Conservation (phyloP, 2,329 filamentous ascomycete species). For the Trichocomaceae sp. region DNA sequence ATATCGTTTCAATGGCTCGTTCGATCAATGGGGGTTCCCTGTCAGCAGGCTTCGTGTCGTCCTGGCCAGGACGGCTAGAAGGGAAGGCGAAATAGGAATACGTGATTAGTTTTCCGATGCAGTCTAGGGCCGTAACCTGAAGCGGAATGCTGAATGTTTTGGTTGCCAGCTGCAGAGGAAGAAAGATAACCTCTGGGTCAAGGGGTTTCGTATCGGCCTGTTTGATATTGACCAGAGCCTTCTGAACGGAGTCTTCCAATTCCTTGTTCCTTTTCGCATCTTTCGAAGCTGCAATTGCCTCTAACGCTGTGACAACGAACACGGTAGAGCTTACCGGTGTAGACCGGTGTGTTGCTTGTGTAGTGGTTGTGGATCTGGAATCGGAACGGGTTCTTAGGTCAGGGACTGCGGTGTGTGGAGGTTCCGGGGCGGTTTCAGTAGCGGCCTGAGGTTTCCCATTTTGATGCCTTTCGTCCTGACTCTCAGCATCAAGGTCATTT, state of each 20-base stretch:
- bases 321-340: conserved; percentile 85
- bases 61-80: conserved; percentile 31
- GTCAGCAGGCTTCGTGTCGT: conserved; percentile 22
- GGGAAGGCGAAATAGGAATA: conserved; percentile 94
- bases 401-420: conserved; percentile 17
- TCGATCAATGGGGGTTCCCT: conserved; percentile 75
- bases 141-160: conserved; percentile 78
- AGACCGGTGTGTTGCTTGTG: conserved; percentile 42
- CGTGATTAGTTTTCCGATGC: conserved; percentile 97
- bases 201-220: conserved; percentile 73
- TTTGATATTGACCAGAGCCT: conserved; percentile 79
- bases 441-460: conserved; percentile 1
- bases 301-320: conserved; percentile 88
- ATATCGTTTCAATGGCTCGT: conserved; percentile 96
- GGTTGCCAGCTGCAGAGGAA: conserved; percentile 81
- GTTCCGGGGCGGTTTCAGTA: conserved; percentile 9
- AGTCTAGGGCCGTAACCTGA: conserved; percentile 86
- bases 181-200: conserved; percentile 86
- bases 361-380: conserved; percentile 51
- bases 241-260: conserved; percentile 72
- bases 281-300: conserved; percentile 84
- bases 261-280: conserved; percentile 83
- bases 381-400: conserved; percentile 48
- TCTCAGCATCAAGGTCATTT: neutral
- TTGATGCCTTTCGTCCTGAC: neutral